A percentile compares a stretch with the other conserved stretches of the same genome.
Evolutionary conservation across 208 protist species (phyloP).

Genomic region (Herpetomonas samuelpessoai): DNA sequence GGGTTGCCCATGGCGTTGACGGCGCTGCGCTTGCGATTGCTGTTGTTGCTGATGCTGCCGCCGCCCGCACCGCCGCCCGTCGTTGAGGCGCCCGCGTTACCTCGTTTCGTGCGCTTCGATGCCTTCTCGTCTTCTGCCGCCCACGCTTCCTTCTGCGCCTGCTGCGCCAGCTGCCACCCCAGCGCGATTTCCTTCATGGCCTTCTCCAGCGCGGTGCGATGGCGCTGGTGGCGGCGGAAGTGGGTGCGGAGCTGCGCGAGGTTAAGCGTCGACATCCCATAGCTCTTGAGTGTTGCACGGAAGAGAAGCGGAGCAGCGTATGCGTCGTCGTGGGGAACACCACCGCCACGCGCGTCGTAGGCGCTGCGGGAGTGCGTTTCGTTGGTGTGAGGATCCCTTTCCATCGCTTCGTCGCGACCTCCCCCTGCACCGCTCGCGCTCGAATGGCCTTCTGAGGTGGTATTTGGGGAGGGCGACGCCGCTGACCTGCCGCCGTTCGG

Average conservation of each 20-base stretch:
- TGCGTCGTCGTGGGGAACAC: not conserved
- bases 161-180: constrained; percentile 37
- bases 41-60: not conserved
- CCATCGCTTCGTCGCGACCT: not conserved
- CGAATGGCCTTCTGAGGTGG: too few relatives aligned
- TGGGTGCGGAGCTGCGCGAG: constrained; percentile 65
- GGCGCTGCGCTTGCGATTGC: not conserved
- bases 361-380: not conserved
- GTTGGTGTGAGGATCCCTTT: not conserved
- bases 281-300: constrained; percentile 1
- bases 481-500: too few relatives aligned
- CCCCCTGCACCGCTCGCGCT: not conserved
- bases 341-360: too few relatives aligned
- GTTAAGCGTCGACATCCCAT: constrained; percentile 41
- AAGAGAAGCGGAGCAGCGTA: not conserved
- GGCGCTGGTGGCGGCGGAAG: constrained; percentile 58
- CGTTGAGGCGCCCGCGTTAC: not conserved
- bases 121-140: constrained; percentile 50
- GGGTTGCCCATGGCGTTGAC: not conserved
- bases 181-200: constrained; percentile 24
- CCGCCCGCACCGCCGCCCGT: constrained; percentile 1
- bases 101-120: constrained; percentile 17
- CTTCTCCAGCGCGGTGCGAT: constrained; percentile 43
- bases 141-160: constrained; percentile 44
- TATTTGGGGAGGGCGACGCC: too few relatives aligned